Evolutionary conservation across 257 asterid genomes (phyloP), one percentile per base, ranked within the genome.

Genomic region (Solanum neorickii): DNA sequence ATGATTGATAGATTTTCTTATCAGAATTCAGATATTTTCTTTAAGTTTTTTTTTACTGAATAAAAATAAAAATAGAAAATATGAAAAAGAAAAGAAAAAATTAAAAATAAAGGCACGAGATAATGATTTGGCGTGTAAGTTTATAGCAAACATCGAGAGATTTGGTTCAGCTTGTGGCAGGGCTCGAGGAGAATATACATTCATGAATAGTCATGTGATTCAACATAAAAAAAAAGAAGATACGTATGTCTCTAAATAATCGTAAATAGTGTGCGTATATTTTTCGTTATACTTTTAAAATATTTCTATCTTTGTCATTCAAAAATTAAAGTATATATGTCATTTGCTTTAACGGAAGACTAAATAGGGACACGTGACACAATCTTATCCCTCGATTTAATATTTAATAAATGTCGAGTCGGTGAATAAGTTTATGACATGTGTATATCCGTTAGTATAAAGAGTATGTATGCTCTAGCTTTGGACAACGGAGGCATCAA

Each of bases 121-220:
- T 89, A 91, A 95, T 95, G 94, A 94, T 95, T 94, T 89, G 92
- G 97, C 95, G 95, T 93, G 95, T 90, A 90, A 88, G 95, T 91
- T 88, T 91, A 87, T 90, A 92, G 89, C 93, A 49, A 89, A 90
- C 86, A 89, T 88, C 91, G 90, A 95, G 89, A 93, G 93, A 91
- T 94, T 91, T 94, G 88, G 70, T 86, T 42, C 85, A 82, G 46
- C 69, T 84, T 25, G 78, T 88, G 89, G 90, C 89, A 92, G 94
- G 98, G 96, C 98, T 93, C 96, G 96, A 95, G 98, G 91, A 86
- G n/a, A 20, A 42, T 12, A 37, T 9, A 85, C 83, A 90, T 68
- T 92, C 88, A 90, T 90, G 89, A 93, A 78, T 44, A 74, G 31
- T 65, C 73, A 56, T n/a, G 37, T 84, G 76, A 65, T 14, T 23